Conservation (phyloP, 106 monocot species). For the Dendrobium huoshanense region DNA sequence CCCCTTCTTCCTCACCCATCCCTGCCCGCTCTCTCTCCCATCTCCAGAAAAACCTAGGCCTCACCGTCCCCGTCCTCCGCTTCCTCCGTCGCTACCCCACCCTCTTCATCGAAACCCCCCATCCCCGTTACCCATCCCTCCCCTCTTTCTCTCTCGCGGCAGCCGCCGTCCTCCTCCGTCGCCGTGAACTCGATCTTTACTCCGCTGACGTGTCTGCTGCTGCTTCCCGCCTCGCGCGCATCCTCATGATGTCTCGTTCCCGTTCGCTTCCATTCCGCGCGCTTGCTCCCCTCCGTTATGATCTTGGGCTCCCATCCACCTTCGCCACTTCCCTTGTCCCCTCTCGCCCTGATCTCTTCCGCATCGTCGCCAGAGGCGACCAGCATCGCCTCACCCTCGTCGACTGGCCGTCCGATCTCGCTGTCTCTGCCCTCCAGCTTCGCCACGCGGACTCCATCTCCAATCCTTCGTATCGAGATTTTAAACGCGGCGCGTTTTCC, state of each 20-base stretch:
- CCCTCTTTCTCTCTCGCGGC: constrained; percentile 58
- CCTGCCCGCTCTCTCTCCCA: constrained; percentile 53
- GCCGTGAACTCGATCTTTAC: constrained; percentile 27
- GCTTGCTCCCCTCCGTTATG: constrained; percentile 42
- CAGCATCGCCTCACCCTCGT: constrained; percentile 26
- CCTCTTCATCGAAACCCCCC: constrained; percentile 63
- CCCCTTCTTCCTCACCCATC: constrained; percentile 24
- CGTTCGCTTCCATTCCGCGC: constrained; percentile 36
- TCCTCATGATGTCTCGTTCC: constrained; percentile 52
- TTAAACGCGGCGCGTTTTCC: constrained; percentile 22
- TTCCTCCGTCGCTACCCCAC: constrained; percentile 91
- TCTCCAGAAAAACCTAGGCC: constrained; percentile 68
- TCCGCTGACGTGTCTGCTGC: constrained; percentile 11
- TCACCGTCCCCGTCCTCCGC: constrained; percentile 87
- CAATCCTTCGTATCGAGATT: constrained; percentile 32
- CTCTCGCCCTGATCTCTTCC: constrained; percentile 27
- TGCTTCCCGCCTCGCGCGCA: constrained; percentile 33
- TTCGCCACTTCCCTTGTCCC: constrained; percentile 27
- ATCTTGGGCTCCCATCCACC: constrained; percentile 51
- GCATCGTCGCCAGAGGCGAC: constrained; percentile 10
- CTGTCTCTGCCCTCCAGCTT: constrained; percentile 46
- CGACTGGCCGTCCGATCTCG: constrained; percentile 32
- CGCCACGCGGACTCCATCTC: constrained; percentile 20
- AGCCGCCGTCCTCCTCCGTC: constrained; percentile 42
- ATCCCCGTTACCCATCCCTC: constrained; percentile 61